Evolutionary conservation across 371 early-diverging fungal species (phyloP).

Genomic region (Batkoa obscura): DNA sequence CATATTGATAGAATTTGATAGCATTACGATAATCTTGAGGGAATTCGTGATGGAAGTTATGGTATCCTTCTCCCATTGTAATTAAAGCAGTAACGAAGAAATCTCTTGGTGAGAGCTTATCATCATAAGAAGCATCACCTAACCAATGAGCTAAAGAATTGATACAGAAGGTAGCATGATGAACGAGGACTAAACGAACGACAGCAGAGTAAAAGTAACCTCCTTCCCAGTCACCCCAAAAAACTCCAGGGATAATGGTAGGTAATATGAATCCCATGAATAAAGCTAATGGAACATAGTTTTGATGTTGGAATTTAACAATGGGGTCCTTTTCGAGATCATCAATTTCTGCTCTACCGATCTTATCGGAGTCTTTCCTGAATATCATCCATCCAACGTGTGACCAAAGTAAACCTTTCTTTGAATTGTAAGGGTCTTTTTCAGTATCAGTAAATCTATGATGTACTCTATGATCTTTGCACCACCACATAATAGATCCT

Average conservation of each 20-base stretch:
- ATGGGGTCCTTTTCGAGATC: constrained; percentile 65
- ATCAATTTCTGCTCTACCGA: constrained; percentile 64
- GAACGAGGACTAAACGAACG: constrained; percentile 57
- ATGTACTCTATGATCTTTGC: constrained; percentile 72
- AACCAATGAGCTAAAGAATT: constrained; percentile 73
- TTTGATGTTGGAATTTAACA: constrained; percentile 63
- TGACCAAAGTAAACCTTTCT: constrained; percentile 65
- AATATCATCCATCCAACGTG: constrained; percentile 87
- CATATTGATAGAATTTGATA: constrained; percentile 72
- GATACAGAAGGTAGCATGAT: constrained; percentile 90
- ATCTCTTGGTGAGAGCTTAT: constrained; percentile 60
- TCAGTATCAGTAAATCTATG: constrained; percentile 86
- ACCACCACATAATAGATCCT: constrained; percentile 75
- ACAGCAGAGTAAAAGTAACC: constrained; percentile 76
- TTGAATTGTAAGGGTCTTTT: constrained; percentile 76
- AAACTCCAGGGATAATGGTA: constrained; percentile 56
- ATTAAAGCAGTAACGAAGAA: constrained; percentile 60
- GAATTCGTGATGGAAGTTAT: constrained; percentile 89
- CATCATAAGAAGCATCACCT: constrained; percentile 65
- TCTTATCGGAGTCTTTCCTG: constrained; percentile 39
- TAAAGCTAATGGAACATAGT: constrained; percentile 52
- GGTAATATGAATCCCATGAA: constrained; percentile 57
- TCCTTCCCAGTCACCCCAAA: constrained; percentile 82
- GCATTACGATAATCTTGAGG: constrained; percentile 93
- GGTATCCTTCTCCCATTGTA: constrained; percentile 71